Evolutionary conservation across 805 yeast genomes (phyloP), one percentile per base, ranked within the genome.

Genomic region (Starmerella etchellsii): DNA sequence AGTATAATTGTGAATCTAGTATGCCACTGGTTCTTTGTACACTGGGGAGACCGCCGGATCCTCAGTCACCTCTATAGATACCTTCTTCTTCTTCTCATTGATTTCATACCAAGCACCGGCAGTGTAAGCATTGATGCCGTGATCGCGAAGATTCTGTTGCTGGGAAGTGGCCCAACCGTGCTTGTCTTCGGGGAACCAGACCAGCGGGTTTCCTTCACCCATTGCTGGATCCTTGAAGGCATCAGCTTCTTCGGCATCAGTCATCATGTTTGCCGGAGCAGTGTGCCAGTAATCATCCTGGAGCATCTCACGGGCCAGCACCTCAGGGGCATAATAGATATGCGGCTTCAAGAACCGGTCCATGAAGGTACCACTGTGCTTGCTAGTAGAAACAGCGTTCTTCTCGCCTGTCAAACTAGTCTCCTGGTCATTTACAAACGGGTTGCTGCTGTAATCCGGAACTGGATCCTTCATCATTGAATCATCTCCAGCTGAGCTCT

Each of bases 171-270:
- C 80, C 51, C 83, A 70, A 1, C 97, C 97, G 71, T 75, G 73
- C 9, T 82, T 78, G 58, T 88, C 98, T 43, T 66, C 65, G n/a
- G 96, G 93, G 54, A 88, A 74, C 98, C 98, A 88, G 18, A 88
- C 63, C n/a, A 68, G 66, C 2, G 94, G 94, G 51, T 81, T 71
- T 34, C 66, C 58, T 0, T 78, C 78, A 22, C 73, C 64, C 15
- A 78, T 76, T 6, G 78, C 81, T 2, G 96, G 96, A 54, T 70
- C 71, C 54, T 75, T 74, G 60, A 78, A 88, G 0, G 94, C 91
- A 47, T 71, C 74, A 37, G 70, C 66, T 43, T 73, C 76, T 18
- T 56, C 64, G 14, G 60, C 67, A 4, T 61, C 66, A 2, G 64
- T 46, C 21, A 31, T 26, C 24, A 36, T 15, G 10, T 3, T 26